Percentiles rank a stretch among this genome's conserved stretches.
phyloP scores from a whole-genome alignment of 148 eudicot genomes.

The Dysphania ambrosioides region DNA sequence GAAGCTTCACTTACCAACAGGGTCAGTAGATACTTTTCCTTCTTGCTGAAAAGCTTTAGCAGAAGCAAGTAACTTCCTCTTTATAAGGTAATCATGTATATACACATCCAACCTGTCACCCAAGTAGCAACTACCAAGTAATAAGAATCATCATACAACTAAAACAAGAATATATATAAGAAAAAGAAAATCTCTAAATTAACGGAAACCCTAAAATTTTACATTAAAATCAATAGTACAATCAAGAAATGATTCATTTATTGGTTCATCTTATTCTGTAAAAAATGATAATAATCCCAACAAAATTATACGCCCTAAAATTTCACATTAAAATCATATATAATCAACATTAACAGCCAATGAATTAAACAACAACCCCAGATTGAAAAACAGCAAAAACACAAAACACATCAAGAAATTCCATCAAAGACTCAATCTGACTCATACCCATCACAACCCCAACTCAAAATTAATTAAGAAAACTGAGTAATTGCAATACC shows the following conservation, averaged over 20 bases:
- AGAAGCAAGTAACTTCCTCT: constrained; percentile 48
- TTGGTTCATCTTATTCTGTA: not conserved
- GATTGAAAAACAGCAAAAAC: constrained; percentile 12
- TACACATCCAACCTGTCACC: constrained; percentile 46
- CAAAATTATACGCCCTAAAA: constrained; percentile 17
- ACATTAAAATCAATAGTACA: not conserved
- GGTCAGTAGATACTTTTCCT: constrained; percentile 46
- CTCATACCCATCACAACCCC: constrained; percentile 19
- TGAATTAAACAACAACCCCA: constrained; percentile 18
- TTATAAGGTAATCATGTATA: constrained; percentile 48
- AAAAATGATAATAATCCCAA: not conserved
- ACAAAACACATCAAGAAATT: constrained; percentile 20
- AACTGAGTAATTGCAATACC: not conserved
- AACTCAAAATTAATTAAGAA: constrained; percentile 19
- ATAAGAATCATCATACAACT: constrained; percentile 5
- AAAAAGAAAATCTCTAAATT: not conserved
- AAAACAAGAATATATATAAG: not conserved
- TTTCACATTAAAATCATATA: constrained; percentile 8
- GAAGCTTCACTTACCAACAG: constrained; percentile 37
- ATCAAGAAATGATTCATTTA: not conserved
- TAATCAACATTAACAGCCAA: not conserved
- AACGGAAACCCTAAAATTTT: not conserved
- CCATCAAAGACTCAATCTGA: constrained; percentile 4
- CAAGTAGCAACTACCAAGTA: constrained; percentile 11
- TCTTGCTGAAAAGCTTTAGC: constrained; percentile 54